phyloP scores from a whole-genome alignment of 345 rosid species.

The Hibiscus mutabilis region DNA sequence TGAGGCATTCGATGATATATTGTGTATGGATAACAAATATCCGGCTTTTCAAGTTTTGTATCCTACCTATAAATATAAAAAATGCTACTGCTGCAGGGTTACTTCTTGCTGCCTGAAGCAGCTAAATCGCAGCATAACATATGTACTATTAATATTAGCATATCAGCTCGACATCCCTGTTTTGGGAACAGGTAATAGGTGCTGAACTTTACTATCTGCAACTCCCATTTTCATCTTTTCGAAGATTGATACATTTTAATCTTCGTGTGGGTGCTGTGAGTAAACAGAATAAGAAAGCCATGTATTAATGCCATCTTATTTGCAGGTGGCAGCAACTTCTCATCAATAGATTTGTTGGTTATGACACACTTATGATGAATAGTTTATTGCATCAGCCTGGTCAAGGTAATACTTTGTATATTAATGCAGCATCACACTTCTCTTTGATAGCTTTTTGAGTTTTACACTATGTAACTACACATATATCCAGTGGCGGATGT shows the following conservation, averaged over 20 bases:
- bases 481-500: too few relatives aligned
- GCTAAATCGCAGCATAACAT: conserved; percentile 80
- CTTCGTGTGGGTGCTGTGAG: background rate
- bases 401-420: conserved; percentile 52
- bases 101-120: conserved; percentile 83
- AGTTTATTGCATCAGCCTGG: conserved; percentile 80
- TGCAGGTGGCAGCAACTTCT: conserved; percentile 98
- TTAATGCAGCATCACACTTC: background rate
- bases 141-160: conserved; percentile 70
- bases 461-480: background rate
- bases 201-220: background rate
- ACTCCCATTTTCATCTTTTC: background rate
- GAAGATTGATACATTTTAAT: background rate
- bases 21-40: background rate
- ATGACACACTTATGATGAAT: conserved; percentile 97
- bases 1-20: background rate
- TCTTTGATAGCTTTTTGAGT: background rate
- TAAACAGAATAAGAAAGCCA: background rate
- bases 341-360: conserved; percentile 95
- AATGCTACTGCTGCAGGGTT: conserved; percentile 48
- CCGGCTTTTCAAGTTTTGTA: background rate
- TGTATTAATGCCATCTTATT: conserved; percentile 17
- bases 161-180: conserved; percentile 89
- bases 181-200: conserved; percentile 85
- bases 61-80: background rate